Base-by-base conservation (phyloP, 2,329 filamentous ascomycete species). In the Pseudovirgaria hyperparasitica region DNA sequence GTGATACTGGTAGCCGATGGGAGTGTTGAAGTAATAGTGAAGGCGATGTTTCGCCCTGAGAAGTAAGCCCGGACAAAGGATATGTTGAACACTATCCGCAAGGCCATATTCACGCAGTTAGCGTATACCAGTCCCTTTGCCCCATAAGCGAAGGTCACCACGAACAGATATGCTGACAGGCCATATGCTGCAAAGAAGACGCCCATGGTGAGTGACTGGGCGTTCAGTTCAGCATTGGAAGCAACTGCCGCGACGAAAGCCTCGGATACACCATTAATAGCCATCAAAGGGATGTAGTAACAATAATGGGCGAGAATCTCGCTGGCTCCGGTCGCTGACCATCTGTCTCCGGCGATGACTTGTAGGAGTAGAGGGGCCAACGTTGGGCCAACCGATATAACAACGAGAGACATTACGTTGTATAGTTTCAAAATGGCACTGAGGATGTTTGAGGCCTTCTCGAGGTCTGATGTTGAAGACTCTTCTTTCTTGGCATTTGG, bases 231-330 rank as follows among this genome's bases (percentile, higher is more conserved):
- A 4, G 65, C 55, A 36, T 82, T 69, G 0, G 70, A 76, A 1
- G 87, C 86, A 1, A 92, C 82, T 2, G 82, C 84, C 1, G 86
- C 77, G 10, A 96, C 86, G 42, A 98, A 96, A 0, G 85, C 82
- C 56, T 98, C 90, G 2, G 79, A 73, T 13, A 96, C 72, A 27
- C 90, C 90, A 46, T 98, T 98, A 42, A 92, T 60, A 3, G 87
- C 90, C 4, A 96, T 67, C 15, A 96, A 73, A 1, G 90, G 90
- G 32, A 98, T 82, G 57, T 93, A 96, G 53, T 84, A 85, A 58
- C 82, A 86, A 54, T 94, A 98, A 0, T 67, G 68, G 0, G 76
- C 73, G 5, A 98, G 65, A 4, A 90, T 76, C 6, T 66, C 54
- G 5, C 76, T 76, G 1, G 86, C 82, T 22, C 78, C 78, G 0